Evolutionary conservation across 768 basidiomycete genomes (phyloP), one percentile per base, ranked within the genome.

Genomic region (Kwoniella sp.): DNA sequence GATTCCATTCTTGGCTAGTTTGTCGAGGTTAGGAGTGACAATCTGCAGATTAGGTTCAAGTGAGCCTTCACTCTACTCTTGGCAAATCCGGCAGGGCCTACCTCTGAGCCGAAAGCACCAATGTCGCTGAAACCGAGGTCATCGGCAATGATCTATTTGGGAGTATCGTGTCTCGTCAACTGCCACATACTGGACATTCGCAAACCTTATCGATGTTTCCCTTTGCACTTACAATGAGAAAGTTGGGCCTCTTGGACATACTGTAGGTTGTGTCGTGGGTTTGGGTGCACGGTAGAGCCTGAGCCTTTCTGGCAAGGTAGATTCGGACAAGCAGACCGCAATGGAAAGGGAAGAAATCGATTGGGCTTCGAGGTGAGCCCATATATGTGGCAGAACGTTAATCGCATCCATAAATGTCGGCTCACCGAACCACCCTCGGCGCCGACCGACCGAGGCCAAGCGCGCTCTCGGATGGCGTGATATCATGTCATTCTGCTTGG

Each of bases 21-120:
- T 59, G 62, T 77, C 72, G n/a, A 77, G 54, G 51, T 75, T 76
- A 2, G 76, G 76, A 9, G 76, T 77, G 3, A 20, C 25, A 54
- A 78, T 78, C 71, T 69, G 48, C 29, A 30, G 20, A 23, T 17
- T 17, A 5, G 11, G 30, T 13, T 56, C 28, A 56, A 15, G 23
- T 28, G 34, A 30, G 13, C 17, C 41, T 8, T 7, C 41, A 3
- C 41, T 45, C 20, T 45, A 20, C 41, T 7, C 41, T n/a, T n/a
- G n/a, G n/a, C n/a, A n/a, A n/a, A n/a, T n/a, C n/a, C n/a, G n/a
- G n/a, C n/a, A n/a, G n/a, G 4, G 25, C 30, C 20, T 37, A 48
- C 57, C 26, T 66, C 63, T 12, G 54, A 56, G 4, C 63, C 63
- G 22, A 56, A 65, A 5, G 54, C 55, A 20, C 63, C 63, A 8